A percentile compares a stretch with the other conserved stretches of the same genome.
Evolutionary conservation across 768 basidiomycete genomes (phyloP).

Genomic region (Lenzites betulinus): DNA sequence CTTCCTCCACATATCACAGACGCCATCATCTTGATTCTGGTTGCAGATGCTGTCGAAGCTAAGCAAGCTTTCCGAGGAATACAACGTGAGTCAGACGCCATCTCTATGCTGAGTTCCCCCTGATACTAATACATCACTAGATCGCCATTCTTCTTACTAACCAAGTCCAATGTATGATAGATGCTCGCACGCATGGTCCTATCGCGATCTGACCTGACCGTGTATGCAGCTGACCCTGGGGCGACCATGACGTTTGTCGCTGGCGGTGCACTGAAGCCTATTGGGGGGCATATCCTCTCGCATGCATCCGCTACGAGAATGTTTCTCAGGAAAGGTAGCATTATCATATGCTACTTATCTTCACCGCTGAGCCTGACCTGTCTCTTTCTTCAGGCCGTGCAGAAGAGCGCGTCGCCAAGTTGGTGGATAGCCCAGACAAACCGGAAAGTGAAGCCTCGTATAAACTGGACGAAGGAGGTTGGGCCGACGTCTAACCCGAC

Average conservation of each 20-base stretch:
- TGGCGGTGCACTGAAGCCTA: conserved; percentile 88
- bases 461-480: conserved; percentile 89
- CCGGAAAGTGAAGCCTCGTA: conserved; percentile 92
- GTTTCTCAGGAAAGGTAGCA: conserved; percentile 80
- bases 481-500: conserved; percentile 70
- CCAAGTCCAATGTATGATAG: conserved; percentile 78
- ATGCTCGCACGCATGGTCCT: background rate
- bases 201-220: background rate
- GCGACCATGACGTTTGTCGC: conserved; percentile 96
- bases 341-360: background rate
- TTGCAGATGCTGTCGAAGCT: conserved; percentile 86
- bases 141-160: conserved; percentile 88
- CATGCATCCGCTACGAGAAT: conserved; percentile 87
- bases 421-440: conserved; percentile 87
- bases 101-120: background rate
- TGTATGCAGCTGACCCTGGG: conserved; percentile 79
- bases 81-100: conserved; percentile 55
- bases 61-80: conserved; percentile 90
- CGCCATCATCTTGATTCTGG: background rate
- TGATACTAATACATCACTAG: conserved; percentile 38
- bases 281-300: conserved; percentile 87
- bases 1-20: background rate
- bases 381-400: conserved; percentile 65
- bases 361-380: background rate
- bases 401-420: conserved; percentile 87